phyloP scores from a whole-genome alignment of 768 basidiomycete species.

The Russula griseocarnosa region DNA sequence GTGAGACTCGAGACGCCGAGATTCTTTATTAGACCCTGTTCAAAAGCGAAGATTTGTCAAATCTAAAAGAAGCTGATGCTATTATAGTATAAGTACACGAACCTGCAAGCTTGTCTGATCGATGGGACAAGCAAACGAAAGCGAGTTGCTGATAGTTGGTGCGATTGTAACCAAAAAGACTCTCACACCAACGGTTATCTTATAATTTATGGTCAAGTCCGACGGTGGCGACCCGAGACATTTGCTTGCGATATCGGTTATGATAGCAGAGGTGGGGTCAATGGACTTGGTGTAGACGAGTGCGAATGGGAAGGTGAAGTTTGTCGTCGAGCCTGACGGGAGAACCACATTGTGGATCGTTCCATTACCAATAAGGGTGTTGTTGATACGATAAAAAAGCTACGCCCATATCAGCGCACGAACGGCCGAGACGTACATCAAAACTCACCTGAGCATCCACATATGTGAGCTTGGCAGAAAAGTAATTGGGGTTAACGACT shows the following conservation, averaged over 20 bases:
- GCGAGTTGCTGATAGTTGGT: constrained; percentile 58
- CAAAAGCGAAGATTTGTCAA: neutral
- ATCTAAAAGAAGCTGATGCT: neutral
- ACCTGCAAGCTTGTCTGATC: constrained; percentile 36
- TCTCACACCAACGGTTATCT: constrained; percentile 64
- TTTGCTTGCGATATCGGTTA: constrained; percentile 58
- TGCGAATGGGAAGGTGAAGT: constrained; percentile 72
- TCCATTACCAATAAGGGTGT: constrained; percentile 65
- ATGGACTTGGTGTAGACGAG: constrained; percentile 54
- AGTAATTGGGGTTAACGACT: constrained; percentile 79
- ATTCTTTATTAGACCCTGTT: neutral
- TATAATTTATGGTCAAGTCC: constrained; percentile 59
- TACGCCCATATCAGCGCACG: constrained; percentile 31
- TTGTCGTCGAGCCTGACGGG: constrained; percentile 51
- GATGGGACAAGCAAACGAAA: constrained; percentile 65
- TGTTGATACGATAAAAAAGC: constrained; percentile 74
- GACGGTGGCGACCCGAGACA: constrained; percentile 46
- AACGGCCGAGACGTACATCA: neutral
- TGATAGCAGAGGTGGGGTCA: constrained; percentile 51
- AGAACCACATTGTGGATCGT: constrained; percentile 41
- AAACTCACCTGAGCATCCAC: constrained; percentile 55
- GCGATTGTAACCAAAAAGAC: constrained; percentile 63
- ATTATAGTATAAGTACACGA: constrained; percentile 13
- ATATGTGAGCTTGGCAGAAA: constrained; percentile 59
- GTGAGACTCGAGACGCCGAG: neutral